Percentiles rank a stretch among this genome's conserved stretches.
Evolutionary conservation across 2,329 filamentous ascomycete species (phyloP).

Genomic region (Diplodia corticola): DNA sequence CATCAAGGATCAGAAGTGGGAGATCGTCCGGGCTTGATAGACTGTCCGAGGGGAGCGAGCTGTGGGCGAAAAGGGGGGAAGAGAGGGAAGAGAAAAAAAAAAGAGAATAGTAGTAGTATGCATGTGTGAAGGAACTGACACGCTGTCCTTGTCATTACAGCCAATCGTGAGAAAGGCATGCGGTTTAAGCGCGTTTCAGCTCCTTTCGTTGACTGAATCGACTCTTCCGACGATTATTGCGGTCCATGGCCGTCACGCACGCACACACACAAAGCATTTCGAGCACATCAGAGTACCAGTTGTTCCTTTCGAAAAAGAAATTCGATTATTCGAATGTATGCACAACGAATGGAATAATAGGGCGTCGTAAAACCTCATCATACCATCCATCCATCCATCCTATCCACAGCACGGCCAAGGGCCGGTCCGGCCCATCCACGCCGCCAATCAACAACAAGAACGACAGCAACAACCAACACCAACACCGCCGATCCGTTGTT

Average conservation of each 20-base stretch:
- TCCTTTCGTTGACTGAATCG: too few species aligned
- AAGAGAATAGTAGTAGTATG: background rate
- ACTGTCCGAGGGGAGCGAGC: too few species aligned
- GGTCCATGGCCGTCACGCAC: background rate
- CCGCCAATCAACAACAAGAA: background rate
- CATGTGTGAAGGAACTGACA: background rate
- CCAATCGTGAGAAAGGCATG: background rate
- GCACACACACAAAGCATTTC: background rate
- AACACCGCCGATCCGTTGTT: too few species aligned
- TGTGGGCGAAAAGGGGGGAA: background rate
- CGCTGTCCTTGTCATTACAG: too few species aligned
- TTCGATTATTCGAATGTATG: background rate
- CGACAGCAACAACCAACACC: too few species aligned
- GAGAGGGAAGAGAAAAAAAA: background rate
- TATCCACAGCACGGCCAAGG: too few species aligned
- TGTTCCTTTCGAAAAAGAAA: background rate
- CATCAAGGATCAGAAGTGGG: conserved; percentile 86
- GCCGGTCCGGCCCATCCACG: background rate
- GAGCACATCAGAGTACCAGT: background rate
- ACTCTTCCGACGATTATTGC: background rate
- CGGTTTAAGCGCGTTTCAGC: too few species aligned
- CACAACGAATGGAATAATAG: too few species aligned
- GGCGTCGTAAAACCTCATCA: background rate
- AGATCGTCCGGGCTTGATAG: conserved; percentile 65
- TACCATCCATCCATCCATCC: background rate